Base-by-base conservation (phyloP, 495 filamentous ascomycete genomes). In the Diplogelasinospora grovesii region DNA sequence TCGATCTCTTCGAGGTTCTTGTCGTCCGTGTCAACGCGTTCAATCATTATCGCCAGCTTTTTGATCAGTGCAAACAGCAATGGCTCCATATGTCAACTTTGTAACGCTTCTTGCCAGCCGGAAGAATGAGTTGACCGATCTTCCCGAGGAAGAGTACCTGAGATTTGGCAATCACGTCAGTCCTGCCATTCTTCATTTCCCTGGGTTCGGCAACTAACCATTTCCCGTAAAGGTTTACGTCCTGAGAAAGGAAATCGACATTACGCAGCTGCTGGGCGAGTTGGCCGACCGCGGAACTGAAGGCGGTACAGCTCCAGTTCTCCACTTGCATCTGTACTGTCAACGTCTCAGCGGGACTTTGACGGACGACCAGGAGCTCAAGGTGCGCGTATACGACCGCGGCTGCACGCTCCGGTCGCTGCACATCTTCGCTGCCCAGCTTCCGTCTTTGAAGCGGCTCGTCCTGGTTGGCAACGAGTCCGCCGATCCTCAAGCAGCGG, bases 201-300 rank as follows among this genome's bases (percentile, higher is more conserved):
- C 14, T 3, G 15, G 6, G 5, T 33, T 6, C 8, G 16, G 14
- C 16, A 18, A 15, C 15, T 33, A 10, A 33, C 11, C 15, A 18
- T 33, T 18, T n/a, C n/a, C n/a, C n/a, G n/a, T 15, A 16, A 33
- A 33, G 30, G 30, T 33, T 8, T 33, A 33, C 30, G 30, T 33
- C 30, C 30, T 33, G 14, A 3, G 30, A 33, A 18, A 14, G 30
- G 30, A 33, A 33, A 33, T 33, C 8, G 20, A 33, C 30, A 33
- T 33, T 10, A 33, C 30, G 4, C 2, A 33, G 4, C n/a, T 33
- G 8, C 30, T 33, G 30, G n/a, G 8, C 13, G n/a, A 33, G 30
- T 18, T 33, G 14, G 30, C n/a, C 3, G 30, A 16, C n/a, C 9
- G 3, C n/a, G 30, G 30, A 3, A 33, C 30, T 33, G 30, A 33